phyloP scores from a whole-genome alignment of 1,284 basidiomycete genomes.

The Volvariella surrecta region DNA sequence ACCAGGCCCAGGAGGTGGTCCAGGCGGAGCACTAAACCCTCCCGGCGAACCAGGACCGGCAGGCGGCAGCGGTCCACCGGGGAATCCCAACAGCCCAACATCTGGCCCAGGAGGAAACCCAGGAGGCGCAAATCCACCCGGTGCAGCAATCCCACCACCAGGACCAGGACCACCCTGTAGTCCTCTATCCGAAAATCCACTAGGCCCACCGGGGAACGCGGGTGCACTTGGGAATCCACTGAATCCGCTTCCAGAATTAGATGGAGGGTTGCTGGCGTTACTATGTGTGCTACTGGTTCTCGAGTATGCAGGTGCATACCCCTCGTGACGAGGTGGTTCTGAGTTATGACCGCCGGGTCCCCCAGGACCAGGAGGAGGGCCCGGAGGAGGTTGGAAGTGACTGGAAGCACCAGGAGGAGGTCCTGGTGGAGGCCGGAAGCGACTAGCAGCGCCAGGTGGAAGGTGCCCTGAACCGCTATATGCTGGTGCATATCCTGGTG shows the following conservation, averaged over 20 bases:
- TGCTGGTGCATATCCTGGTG: neutral
- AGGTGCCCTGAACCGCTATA: neutral
- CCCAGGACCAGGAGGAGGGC: constrained; percentile 5
- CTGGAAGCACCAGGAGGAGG: constrained; percentile 13
- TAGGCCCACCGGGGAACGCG: constrained; percentile 4
- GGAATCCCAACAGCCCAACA: no score
- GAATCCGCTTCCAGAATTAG: constrained; percentile 4
- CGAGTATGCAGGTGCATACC: constrained; percentile 21
- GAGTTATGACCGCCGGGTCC: constrained; percentile 6
- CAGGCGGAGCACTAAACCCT: no score
- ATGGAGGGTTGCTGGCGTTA: constrained; percentile 9
- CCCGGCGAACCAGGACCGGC: no score
- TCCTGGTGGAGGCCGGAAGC: neutral
- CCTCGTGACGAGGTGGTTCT: constrained; percentile 11
- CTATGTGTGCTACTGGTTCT: constrained; percentile 11
- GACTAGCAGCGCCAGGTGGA: neutral
- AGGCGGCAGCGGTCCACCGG: no score
- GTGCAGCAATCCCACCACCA: neutral
- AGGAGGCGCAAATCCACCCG: no score
- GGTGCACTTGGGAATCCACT: constrained; percentile 8
- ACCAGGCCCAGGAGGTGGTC: no score
- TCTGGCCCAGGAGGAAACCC: no score
- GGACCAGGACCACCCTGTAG: neutral
- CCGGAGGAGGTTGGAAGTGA: constrained; percentile 9
- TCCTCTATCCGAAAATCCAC: constrained; percentile 9